Conservation (phyloP, 2,329 filamentous ascomycete species). For the Cercospora citrullina region DNA sequence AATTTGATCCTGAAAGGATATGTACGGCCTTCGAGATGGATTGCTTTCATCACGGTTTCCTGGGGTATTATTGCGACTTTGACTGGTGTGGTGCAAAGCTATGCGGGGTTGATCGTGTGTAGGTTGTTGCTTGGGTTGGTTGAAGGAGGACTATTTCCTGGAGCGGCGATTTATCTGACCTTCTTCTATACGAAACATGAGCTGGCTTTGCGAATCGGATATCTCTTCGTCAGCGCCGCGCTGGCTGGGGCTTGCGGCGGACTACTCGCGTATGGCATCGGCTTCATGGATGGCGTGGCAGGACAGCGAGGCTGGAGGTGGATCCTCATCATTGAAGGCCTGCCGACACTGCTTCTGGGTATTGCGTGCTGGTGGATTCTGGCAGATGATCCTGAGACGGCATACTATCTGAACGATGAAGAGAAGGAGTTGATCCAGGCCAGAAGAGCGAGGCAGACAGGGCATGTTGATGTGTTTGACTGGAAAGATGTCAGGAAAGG, state of each 20-base stretch:
- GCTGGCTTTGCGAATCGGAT: constrained; percentile 70
- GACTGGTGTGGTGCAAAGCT: constrained; percentile 67
- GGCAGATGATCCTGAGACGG: constrained; percentile 64
- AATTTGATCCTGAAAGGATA: constrained; percentile 50
- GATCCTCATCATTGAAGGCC: constrained; percentile 65
- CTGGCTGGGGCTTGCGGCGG: constrained; percentile 72
- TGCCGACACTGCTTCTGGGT: constrained; percentile 55
- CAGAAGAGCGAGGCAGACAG: constrained; percentile 52
- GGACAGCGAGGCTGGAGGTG: constrained; percentile 70
- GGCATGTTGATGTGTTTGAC: constrained; percentile 47
- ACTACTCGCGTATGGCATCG: constrained; percentile 71
- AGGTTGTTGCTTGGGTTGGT: constrained; percentile 68
- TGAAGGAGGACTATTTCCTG: constrained; percentile 71
- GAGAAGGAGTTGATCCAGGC: constrained; percentile 60
- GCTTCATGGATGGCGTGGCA: constrained; percentile 66
- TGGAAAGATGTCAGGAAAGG: constrained; percentile 65
- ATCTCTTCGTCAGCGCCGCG: constrained; percentile 70
- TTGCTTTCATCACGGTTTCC: constrained; percentile 59
- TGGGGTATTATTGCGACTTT: constrained; percentile 67
- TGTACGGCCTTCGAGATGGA: constrained; percentile 44
- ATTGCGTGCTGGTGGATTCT: constrained; percentile 57
- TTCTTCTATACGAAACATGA: constrained; percentile 75
- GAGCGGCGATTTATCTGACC: constrained; percentile 67
- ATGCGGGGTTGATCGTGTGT: constrained; percentile 65
- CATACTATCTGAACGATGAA: constrained; percentile 58